Conservation (phyloP, 139 green algal genomes). For the Raphidocelis subcapitata region DNA sequence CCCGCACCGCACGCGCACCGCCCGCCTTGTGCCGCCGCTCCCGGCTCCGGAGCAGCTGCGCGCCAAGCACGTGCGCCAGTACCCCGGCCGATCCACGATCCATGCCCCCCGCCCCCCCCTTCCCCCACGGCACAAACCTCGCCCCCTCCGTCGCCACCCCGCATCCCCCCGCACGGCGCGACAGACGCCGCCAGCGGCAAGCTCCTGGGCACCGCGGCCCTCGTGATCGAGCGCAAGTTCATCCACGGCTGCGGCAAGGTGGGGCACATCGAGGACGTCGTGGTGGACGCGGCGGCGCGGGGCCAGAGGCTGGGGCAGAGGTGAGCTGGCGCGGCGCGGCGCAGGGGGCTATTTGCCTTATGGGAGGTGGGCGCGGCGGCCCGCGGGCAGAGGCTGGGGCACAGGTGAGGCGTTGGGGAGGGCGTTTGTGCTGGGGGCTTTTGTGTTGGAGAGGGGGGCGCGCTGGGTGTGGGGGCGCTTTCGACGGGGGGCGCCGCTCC, state of each 20-base stretch:
- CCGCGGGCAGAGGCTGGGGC: slow-evolving; percentile 71
- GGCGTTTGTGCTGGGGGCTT: too few species aligned
- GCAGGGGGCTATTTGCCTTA: too few species aligned
- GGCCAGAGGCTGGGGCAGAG: slow-evolving; percentile 71
- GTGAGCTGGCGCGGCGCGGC: slow-evolving; percentile 23
- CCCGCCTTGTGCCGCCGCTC: neutral
- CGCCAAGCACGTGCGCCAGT: neutral
- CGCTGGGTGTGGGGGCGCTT: too few species aligned
- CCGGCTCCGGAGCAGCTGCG: neutral
- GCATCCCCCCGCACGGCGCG: neutral
- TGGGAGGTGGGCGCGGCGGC: slow-evolving; percentile 68
- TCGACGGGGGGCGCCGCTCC: too few species aligned
- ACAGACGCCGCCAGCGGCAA: slow-evolving; percentile 28
- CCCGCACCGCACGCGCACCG: neutral
- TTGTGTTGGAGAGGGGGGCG: too few species aligned
- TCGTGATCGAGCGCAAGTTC: slow-evolving; percentile 92
- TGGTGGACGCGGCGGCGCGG: slow-evolving; percentile 72
- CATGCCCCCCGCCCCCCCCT: neutral
- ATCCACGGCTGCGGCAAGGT: slow-evolving; percentile 78
- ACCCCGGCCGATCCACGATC: neutral
- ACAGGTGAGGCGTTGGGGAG: too few species aligned
- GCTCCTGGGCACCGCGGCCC: slow-evolving; percentile 74
- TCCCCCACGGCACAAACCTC: neutral
- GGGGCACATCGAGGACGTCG: slow-evolving; percentile 93
- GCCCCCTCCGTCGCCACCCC: neutral